These are phyloP conservation scores for Boletus reticuloceps DNA, from an alignment of 768 basidiomycete genomes.

Conservation along the genomic window DNA sequence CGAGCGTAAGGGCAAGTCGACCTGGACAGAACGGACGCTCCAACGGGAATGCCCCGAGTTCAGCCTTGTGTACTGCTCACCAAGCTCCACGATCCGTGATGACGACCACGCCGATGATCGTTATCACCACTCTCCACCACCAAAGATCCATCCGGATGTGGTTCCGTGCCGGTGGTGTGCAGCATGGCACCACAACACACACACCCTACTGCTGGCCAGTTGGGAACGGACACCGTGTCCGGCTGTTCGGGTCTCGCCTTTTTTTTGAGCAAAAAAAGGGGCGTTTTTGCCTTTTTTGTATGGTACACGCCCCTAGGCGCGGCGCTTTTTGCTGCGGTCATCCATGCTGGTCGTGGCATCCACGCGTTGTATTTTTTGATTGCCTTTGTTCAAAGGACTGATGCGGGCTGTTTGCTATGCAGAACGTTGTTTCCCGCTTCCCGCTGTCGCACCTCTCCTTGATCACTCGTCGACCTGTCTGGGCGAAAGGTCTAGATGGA, in stretches of 20 bases:
- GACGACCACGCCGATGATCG: constrained; percentile 5
- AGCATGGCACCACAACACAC: neutral
- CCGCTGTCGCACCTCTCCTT: neutral
- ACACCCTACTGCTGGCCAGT: constrained; percentile 64
- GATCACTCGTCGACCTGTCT: neutral
- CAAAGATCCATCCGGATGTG: constrained; percentile 23
- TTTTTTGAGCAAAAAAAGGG: constrained; percentile 51
- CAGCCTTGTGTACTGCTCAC: constrained; percentile 4
- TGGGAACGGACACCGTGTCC: constrained; percentile 45
- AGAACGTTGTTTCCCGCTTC: constrained; percentile 4
- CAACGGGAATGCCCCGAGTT: neutral
- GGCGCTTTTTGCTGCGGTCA: constrained; percentile 72
- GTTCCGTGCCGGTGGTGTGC: constrained; percentile 19
- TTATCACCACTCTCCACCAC: constrained; percentile 9
- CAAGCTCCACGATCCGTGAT: constrained; percentile 15
- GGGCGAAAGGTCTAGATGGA: neutral
- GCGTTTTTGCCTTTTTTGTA: constrained; percentile 70
- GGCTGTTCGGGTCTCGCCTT: constrained; percentile 79
- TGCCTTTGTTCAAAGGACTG: neutral
- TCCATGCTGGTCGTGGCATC: constrained; percentile 56
- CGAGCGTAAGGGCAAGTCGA: neutral
- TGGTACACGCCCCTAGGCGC: constrained; percentile 53
- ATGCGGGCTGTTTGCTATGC: constrained; percentile 6
- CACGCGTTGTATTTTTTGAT: constrained; percentile 16
- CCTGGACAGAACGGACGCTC: neutral